Evolutionary conservation across 306 rosid genomes (phyloP), one percentile per base, ranked within the genome.

Genomic region (Sesbania bispinosa): DNA sequence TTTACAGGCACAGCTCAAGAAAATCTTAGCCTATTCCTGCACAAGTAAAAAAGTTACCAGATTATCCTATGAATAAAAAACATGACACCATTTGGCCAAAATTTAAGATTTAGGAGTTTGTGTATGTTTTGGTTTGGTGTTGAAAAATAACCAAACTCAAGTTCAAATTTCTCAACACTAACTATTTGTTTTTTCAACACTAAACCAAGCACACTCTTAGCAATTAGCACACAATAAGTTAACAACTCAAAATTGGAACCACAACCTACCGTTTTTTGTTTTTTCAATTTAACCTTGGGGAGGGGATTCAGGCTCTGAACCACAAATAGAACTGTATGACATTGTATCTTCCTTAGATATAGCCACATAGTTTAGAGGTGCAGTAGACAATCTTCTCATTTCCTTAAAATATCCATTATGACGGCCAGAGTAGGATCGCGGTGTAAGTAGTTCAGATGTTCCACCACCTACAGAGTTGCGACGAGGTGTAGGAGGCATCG

Each of bases 281-380:
- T 62, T 76, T 45, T 64, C 18, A 29, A 43, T 71, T 83, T 82
- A 90, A 68, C 52, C 77, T 66, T 73, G 96, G 41, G 98, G 90
- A 41, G 98, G 98, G 5, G 97, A 94, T 46, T 87, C 97, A 11
- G 86, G 88, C 87, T 90, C 98, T 6, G 98, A 94, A 68, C 97
- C 90, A 76, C 90, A 88, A 8, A 84, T 75, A 0, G 98, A 92
- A 19, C 94, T 89, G 69, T 77, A 90, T 4, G 98, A 94, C 89
- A 94, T 89, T 10, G 98, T 85, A 67, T 94, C 98, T 72, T 94
- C 98, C 81, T 89, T 94, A 1, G 96, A 52, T 29, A 90, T 80
- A 20, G 97, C 92, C 67, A 90, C 97, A 58, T 81, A 94, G 88
- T 94, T 94, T 48, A 90, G 80, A 16, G 98, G 96, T 10, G 95